These are phyloP conservation scores for Dactylonectria macrodidyma DNA, from an alignment of 2,329 filamentous ascomycete species.

Conservation along the genomic window DNA sequence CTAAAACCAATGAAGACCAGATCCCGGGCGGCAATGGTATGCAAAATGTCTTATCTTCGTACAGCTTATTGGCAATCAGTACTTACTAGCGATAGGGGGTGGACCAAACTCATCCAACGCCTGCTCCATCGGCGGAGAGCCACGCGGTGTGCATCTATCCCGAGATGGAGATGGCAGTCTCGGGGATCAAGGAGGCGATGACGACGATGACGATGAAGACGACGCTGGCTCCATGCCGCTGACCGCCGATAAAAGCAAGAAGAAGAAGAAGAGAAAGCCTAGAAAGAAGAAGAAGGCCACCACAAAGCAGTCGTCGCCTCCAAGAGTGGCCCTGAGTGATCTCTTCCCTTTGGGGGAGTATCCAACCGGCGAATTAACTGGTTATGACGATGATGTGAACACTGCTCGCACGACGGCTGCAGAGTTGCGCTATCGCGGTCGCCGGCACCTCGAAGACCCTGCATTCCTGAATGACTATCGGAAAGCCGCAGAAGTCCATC, in stretches of 20 bases:
- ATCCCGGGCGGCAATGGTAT: conserved; percentile 52
- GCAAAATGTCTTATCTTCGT: not conserved
- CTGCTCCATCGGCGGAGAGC: conserved; percentile 55
- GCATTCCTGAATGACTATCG: conserved; percentile 81
- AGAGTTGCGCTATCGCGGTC: conserved; percentile 44
- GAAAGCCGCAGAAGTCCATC: conserved; percentile 83
- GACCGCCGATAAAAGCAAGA: conserved; percentile 42
- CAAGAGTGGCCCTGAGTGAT: conserved; percentile 50
- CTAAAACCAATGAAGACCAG: conserved; percentile 57
- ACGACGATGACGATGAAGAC: conserved; percentile 49
- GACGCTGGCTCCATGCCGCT: conserved; percentile 40
- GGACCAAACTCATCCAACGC: conserved; percentile 37
- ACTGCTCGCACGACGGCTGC: conserved; percentile 42
- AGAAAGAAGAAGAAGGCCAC: conserved; percentile 42
- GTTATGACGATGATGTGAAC: conserved; percentile 41
- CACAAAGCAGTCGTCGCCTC: conserved; percentile 51
- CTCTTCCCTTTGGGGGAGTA: conserved; percentile 50
- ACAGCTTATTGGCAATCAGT: not conserved
- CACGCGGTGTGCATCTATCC: conserved; percentile 57
- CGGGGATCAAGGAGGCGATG: conserved; percentile 51
- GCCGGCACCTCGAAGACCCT: conserved; percentile 47
- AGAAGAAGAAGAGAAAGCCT: conserved; percentile 46
- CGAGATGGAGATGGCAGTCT: conserved; percentile 60
- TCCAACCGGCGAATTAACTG: conserved; percentile 47
- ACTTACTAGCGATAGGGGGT: conserved; percentile 36